Evolutionary conservation across 305 asterid species (phyloP).

Genomic region (Ilex paraguariensis): DNA sequence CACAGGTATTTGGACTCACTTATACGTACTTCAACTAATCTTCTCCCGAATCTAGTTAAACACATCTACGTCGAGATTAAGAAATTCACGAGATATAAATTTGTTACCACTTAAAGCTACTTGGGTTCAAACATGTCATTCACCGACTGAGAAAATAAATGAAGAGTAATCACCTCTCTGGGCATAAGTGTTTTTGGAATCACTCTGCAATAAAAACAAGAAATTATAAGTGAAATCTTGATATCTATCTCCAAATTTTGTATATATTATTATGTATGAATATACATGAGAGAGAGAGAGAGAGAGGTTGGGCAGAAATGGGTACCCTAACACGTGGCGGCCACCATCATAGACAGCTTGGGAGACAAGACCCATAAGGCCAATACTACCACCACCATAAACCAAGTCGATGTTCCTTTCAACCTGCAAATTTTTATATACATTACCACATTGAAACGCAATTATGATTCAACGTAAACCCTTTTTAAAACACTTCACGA

Average conservation of each 20-base stretch:
- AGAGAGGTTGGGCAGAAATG: not conserved
- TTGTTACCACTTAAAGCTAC: no score
- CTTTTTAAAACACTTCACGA: no score
- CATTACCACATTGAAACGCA: slow-evolving; percentile 28
- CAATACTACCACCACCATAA: slow-evolving; percentile 95
- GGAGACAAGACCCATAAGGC: slow-evolving; percentile 87
- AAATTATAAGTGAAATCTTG: not conserved
- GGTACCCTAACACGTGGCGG: slow-evolving; percentile 89
- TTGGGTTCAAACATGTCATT: no score
- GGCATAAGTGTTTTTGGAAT: slow-evolving; percentile 89
- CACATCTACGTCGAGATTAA: no score
- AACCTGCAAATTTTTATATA: slow-evolving; percentile 46
- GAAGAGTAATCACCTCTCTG: slow-evolving; percentile 58
- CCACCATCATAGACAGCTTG: slow-evolving; percentile 91
- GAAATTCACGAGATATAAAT: no score
- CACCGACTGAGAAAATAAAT: no score
- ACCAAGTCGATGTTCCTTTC: slow-evolving; percentile 94
- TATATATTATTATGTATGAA: no score
- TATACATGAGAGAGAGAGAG: no score
- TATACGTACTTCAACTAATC: no score
- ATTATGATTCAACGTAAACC: not conserved
- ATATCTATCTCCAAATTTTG: no score
- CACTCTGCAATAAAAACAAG: slow-evolving; percentile 42
- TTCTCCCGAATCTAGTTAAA: no score
- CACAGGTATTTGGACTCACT: no score